Conservation (phyloP, 2,329 filamentous ascomycete genomes). For the Fusarium odoratissimum region DNA sequence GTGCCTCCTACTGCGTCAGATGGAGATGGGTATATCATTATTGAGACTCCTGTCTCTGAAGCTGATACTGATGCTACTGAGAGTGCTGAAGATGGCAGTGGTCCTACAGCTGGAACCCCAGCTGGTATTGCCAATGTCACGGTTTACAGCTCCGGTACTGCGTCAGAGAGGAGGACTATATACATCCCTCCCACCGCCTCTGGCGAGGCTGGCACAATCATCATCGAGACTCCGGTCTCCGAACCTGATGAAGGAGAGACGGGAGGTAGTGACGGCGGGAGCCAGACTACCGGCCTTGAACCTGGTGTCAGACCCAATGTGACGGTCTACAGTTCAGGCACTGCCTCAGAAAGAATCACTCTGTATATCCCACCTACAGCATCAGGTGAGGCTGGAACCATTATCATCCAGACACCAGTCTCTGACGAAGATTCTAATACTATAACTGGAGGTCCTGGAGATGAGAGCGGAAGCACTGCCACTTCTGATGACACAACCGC, state of each 20-base stretch:
- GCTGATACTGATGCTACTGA: accelerated
- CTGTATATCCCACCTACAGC: not conserved
- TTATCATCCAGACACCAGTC: not conserved
- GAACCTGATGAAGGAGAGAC: not conserved
- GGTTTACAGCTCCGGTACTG: not conserved
- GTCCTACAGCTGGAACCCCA: accelerated
- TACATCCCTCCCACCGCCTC: not conserved
- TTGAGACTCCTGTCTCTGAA: not conserved
- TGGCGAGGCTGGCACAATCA: not conserved
- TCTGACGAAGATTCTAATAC: not conserved
- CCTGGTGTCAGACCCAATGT: not conserved
- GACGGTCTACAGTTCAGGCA: not conserved
- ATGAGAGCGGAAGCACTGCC: not conserved
- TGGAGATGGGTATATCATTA: not conserved
- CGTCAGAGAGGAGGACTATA: not conserved
- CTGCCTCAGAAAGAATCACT: not conserved
- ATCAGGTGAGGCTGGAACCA: not conserved
- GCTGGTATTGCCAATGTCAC: not conserved
- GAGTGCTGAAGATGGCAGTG: not conserved
- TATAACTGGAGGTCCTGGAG: not conserved
- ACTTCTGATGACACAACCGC: not conserved
- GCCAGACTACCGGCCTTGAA: not conserved
- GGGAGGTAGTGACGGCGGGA: not conserved
- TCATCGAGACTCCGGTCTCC: not conserved
- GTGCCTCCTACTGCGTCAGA: not conserved